Base-by-base conservation (phyloP, 2,329 filamentous ascomycete genomes). In the Aphanocladium album region DNA sequence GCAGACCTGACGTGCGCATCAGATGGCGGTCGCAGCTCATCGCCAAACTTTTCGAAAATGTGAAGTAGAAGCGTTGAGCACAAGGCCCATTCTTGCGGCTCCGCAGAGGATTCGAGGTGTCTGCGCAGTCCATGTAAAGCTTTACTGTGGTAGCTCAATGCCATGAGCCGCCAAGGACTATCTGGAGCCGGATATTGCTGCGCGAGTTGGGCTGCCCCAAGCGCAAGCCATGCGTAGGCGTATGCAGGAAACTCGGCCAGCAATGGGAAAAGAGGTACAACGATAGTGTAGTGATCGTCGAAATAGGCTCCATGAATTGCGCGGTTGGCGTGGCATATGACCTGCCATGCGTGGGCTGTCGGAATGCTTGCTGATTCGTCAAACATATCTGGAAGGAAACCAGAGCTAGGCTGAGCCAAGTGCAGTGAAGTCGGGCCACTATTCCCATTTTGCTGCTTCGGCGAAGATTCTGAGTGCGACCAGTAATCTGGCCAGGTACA, bases 11-110 rank as follows among this genome's bases (percentile, higher is more conserved):
- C 21, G 19, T 54, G 51, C 2, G 51, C 51, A 25, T 17, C 23
- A 19, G 51, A 54, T 5, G 51, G 51, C 12, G 33, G n/a, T 23
- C n/a, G 33, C 12, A 41, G n/a, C 16, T 23, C 35, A 30, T 30
- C 30, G 19, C 51, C 51, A 43, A 54, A 54, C 41, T 54, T 54
- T 23, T 54, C 51, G 12, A 54, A 54, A 2, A 54, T 54, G 19
- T 54, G 51, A 9, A 54, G 33, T 6, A 54, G 19, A 5, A 54
- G 35, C 5, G 35, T 54, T 9, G 51, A 41, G 33, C 51, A 54
- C 7, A 54, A 33, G 8, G 39, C 51, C 51, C 51, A 54, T 23
- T 54, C 51, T 4, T 54, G 21, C 2, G 51, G 51, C 14, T 14
- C 33, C 14, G 14, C 9, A 9, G n/a, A 21, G 2, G 33, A 23